Evolutionary conservation across 2,329 filamentous ascomycete genomes (phyloP).

Genomic region (Neonectria magnoliae): DNA sequence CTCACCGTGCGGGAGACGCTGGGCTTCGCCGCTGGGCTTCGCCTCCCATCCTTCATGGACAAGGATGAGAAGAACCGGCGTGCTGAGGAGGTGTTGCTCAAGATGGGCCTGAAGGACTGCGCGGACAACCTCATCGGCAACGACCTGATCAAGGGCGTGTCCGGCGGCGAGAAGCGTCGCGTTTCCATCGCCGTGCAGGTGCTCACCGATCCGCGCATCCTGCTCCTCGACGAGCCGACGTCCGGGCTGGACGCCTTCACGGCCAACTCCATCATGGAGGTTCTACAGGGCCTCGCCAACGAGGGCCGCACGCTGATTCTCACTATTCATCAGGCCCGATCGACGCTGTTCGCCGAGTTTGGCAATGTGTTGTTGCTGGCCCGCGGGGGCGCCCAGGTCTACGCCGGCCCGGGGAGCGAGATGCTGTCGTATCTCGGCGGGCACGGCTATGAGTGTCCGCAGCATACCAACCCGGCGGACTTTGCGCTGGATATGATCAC

Average conservation of each 20-base stretch:
- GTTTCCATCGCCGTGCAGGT: constrained; percentile 83
- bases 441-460: constrained; percentile 72
- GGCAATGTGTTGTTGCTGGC: constrained; percentile 77
- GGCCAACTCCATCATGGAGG: constrained; percentile 79
- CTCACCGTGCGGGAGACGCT: constrained; percentile 81
- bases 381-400: constrained; percentile 74
- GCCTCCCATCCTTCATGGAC: constrained; percentile 76
- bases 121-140: constrained; percentile 79
- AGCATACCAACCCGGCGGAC: constrained; percentile 79
- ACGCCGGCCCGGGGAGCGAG: constrained; percentile 68
- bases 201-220: constrained; percentile 76
- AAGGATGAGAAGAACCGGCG: constrained; percentile 72
- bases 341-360: constrained; percentile 76
- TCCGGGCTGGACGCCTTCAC: constrained; percentile 83
- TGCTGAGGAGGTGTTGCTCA: constrained; percentile 76
- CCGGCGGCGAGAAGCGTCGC: constrained; percentile 80
- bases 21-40: constrained; percentile 74
- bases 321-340: constrained; percentile 82
- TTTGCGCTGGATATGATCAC: constrained; percentile 82
- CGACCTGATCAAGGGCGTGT: constrained; percentile 80
- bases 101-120: constrained; percentile 82
- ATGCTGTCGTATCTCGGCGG: constrained; percentile 73
- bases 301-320: constrained; percentile 79
- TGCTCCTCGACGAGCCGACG: constrained; percentile 80
- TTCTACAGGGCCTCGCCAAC: constrained; percentile 74